Evolutionary conservation across 2,329 filamentous ascomycete genomes (phyloP), one percentile per base, ranked within the genome.

Genomic region (Alternaria sp.): DNA sequence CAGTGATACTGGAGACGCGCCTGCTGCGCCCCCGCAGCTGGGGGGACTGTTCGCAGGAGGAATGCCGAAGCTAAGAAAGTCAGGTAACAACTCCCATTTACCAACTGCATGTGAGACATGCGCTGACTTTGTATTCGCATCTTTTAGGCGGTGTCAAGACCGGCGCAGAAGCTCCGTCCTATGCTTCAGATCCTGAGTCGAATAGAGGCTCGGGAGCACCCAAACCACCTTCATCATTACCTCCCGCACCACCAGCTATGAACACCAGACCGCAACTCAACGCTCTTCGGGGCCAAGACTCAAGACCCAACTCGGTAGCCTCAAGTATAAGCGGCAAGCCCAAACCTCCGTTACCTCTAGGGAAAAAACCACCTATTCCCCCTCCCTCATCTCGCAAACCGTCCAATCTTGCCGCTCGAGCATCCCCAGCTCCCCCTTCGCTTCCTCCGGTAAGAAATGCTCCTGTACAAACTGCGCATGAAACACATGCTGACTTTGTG

Each of bases 11-110:
- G 85, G 84, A 20, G 68, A 74, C 18, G 66, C 55, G 16, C 60
- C 70, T 46, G 64, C 66, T 22, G 71, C 72, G 14, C 66, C 92
- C 49, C 93, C 93, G 11, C 94, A 97, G 76, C 80, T 98, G 11
- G 94, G 84, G 30, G 95, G 95, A 1, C 79, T 99, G 27, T 97
- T 99, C 75, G 93, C 92, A 1, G 94, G 93, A 36, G 95, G 94
- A 38, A 98, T 98, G 87, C 95, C 95, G 3, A 98, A 97, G 81
- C 78, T 99, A 73, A 92, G 92, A 78, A 97, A 96, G 82, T 86
- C 90, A 3, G 91, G 78, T 85, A 32, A 81, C 83, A 54, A 83
- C 83, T 9, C 12, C 12, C 14, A n/a, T 38, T 3, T 16, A 38
- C 34, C 6, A 38, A 38, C 14, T n/a, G 3, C 34, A 8, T 38